phyloP scores from a whole-genome alignment of 176 grass and related monocot genomes.

The Ananas comosus region DNA sequence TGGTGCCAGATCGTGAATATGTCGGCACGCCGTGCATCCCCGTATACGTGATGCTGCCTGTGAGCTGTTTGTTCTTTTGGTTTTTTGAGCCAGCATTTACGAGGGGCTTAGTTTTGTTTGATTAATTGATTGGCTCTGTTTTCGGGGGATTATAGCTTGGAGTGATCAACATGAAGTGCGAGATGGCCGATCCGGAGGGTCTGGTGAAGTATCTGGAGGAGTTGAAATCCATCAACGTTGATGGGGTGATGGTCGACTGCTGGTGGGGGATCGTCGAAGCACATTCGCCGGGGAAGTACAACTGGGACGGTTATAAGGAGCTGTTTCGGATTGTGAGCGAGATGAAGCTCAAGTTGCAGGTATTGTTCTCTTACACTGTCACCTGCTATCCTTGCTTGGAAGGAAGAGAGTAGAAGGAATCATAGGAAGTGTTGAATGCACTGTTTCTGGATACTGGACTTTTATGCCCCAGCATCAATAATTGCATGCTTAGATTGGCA shows the following conservation, averaged over 20 bases:
- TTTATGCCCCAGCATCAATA: no score
- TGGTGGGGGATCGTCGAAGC: slow-evolving; percentile 91
- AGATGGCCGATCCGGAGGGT: slow-evolving; percentile 48
- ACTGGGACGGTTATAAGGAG: slow-evolving; percentile 64
- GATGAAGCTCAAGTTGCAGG: slow-evolving; percentile 82
- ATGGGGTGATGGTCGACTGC: slow-evolving; percentile 89
- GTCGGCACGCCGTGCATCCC: slow-evolving; percentile 66
- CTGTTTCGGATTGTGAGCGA: slow-evolving; percentile 65
- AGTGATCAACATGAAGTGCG: slow-evolving; percentile 38
- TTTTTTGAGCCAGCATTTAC: not conserved
- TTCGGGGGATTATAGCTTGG: slow-evolving; percentile 30
- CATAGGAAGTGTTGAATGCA: not conserved
- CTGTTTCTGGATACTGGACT: no score
- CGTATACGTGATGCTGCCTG: slow-evolving; percentile 82
- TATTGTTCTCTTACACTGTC: slow-evolving; percentile 10
- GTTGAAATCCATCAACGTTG: slow-evolving; percentile 58
- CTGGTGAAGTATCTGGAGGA: slow-evolving; percentile 47
- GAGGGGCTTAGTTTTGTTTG: not conserved
- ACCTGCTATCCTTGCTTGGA: not conserved
- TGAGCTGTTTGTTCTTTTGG: slow-evolving; percentile 16
- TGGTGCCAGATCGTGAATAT: slow-evolving; percentile 57
- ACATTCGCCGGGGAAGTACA: slow-evolving; percentile 46
- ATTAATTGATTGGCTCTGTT: not conserved
- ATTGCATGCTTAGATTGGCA: no score
- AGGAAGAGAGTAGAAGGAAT: not conserved